A percentile compares a stretch with the other conserved stretches of the same genome.
These are phyloP conservation scores for Magnolia kwangsiensis DNA, from an alignment of 164 flowering plant genomes.

Conservation along the genomic window DNA sequence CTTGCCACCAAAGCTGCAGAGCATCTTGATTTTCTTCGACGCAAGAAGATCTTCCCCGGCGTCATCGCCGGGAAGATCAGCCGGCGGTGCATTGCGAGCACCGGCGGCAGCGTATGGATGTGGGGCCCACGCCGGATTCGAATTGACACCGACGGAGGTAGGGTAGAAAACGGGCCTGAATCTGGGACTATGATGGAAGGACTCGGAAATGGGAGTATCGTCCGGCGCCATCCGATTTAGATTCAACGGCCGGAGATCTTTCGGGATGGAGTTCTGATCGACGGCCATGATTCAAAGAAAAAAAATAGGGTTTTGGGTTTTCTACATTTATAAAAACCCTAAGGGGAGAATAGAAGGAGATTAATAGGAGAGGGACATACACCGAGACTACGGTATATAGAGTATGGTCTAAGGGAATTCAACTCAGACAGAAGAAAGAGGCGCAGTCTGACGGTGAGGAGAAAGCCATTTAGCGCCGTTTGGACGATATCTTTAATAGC, in stretches of 20 bases:
- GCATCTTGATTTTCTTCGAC: conserved; percentile 62
- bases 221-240: conserved; percentile 41
- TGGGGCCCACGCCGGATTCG: conserved; percentile 20
- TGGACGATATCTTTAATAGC: too few relatives aligned
- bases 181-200: conserved; percentile 27
- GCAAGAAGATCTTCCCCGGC: conserved; percentile 46
- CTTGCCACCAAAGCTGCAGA: conserved; percentile 88
- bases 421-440: not conserved
- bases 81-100: conserved; percentile 1
- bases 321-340: not conserved
- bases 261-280: conserved; percentile 55
- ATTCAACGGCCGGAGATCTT: conserved; percentile 61
- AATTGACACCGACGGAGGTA: conserved; percentile 30
- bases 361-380: not conserved
- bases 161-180: conserved; percentile 36
- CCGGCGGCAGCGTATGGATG: conserved; percentile 5
- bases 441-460: not conserved
- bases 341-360: not conserved
- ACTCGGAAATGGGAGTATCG: conserved; percentile 32
- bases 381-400: not conserved
- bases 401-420: not conserved
- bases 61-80: conserved; percentile 32
- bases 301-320: not conserved
- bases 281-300: conserved; percentile 41
- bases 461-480: too few relatives aligned